These are phyloP conservation scores for Perkinsela sp. DNA, from an alignment of 208 protist genomes.

Conservation along the genomic window DNA sequence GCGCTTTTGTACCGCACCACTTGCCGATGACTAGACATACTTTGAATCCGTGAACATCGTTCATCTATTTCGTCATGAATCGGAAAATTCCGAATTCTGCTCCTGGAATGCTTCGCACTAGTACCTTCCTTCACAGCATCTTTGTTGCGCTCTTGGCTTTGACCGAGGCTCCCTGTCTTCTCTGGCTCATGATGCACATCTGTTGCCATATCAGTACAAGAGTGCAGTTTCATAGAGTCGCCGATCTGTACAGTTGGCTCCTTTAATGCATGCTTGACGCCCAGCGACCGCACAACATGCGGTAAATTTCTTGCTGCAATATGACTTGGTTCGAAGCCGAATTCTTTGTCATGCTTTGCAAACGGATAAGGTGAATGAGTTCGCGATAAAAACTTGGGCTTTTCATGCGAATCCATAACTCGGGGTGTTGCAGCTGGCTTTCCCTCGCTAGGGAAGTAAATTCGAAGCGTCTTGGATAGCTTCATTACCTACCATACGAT, in stretches of 20 bases:
- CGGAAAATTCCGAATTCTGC: background rate
- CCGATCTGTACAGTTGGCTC: too few relatives aligned
- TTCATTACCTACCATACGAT: too few relatives aligned
- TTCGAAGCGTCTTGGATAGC: background rate
- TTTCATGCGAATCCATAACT: background rate
- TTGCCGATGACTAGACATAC: background rate
- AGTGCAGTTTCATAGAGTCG: too few relatives aligned
- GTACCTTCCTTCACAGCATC: too few relatives aligned
- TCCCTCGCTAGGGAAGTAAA: background rate
- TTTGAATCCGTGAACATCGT: background rate
- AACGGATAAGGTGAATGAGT: background rate
- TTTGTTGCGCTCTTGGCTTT: too few relatives aligned
- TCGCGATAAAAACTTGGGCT: background rate
- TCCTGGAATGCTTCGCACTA: too few relatives aligned
- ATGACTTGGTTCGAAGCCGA: background rate
- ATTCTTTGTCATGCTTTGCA: background rate
- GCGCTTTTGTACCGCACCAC: background rate
- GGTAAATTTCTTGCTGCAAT: too few relatives aligned
- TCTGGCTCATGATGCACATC: too few relatives aligned
- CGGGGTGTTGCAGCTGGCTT: background rate
- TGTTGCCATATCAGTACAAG: too few relatives aligned
- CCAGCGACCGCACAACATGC: too few relatives aligned
- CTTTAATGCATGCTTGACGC: too few relatives aligned
- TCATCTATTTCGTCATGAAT: background rate
- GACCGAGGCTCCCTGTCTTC: too few relatives aligned